phyloP scores from a whole-genome alignment of 176 grass and related monocot species.

The Aegilops tauschii region DNA sequence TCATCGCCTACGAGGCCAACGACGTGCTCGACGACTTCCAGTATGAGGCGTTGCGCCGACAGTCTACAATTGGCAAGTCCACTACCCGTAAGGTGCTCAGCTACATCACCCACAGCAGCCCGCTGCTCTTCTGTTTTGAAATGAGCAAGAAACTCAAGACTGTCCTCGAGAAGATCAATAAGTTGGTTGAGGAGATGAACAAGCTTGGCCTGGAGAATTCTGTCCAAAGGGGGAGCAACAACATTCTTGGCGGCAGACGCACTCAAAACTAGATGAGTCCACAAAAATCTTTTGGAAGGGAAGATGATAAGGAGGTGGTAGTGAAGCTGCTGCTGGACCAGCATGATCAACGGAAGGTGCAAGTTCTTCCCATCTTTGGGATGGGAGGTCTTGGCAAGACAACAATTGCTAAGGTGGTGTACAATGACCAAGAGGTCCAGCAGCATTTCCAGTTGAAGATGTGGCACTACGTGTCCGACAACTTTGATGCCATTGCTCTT shows the following conservation, averaged over 20 bases:
- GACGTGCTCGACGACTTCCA: constrained; percentile 47
- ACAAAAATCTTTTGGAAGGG: constrained; percentile 1
- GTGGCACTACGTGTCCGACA: constrained; percentile 46
- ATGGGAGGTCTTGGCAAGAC: constrained; percentile 55
- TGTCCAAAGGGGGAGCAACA: too few species aligned
- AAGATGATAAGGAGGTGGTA: not conserved
- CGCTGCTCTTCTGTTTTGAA: not conserved
- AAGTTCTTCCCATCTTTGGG: constrained; percentile 30
- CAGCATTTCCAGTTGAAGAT: constrained; percentile 21
- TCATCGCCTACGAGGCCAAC: constrained; percentile 32
- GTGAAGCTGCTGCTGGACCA: not conserved
- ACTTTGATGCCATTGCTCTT: not conserved
- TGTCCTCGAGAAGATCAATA: not conserved
- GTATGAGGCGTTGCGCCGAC: constrained; percentile 5
- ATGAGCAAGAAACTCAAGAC: constrained; percentile 9
- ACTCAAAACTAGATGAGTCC: not conserved
- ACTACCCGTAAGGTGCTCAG: not conserved
- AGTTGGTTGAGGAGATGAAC: not conserved
- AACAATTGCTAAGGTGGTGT: constrained; percentile 41
- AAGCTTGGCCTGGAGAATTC: not conserved
- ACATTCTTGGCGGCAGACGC: not conserved
- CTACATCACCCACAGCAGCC: not conserved
- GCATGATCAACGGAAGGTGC: not conserved
- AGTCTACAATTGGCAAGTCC: not conserved
- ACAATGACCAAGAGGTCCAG: not conserved